Evolutionary conservation across 352 stramenopile genomes (phyloP).

Genomic region (Phytophthora pisi): DNA sequence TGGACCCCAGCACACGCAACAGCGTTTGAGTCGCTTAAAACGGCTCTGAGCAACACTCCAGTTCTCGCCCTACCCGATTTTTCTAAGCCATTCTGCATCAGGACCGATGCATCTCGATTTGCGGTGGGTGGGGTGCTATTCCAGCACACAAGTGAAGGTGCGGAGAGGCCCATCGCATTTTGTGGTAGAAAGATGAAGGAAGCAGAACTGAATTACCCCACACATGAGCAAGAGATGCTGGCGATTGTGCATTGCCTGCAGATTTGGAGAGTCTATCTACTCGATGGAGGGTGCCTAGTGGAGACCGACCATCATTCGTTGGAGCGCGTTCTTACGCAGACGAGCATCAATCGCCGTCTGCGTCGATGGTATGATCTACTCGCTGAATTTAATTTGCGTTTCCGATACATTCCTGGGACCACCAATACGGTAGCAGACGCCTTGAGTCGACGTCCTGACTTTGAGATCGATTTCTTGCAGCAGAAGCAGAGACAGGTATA

Average conservation of each 20-base stretch:
- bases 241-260: constrained; percentile 12
- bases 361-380: no score
- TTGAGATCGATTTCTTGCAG: constrained; percentile 15
- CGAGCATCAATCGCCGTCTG: no score
- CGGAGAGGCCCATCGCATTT: constrained; percentile 11
- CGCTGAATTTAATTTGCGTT: no score
- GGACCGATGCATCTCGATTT: constrained; percentile 10
- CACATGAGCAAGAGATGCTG: no score
- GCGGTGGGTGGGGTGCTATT: constrained; percentile 7
- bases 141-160: not conserved
- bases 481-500: constrained; percentile 2
- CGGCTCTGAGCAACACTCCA: not conserved
- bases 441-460: constrained; percentile 2
- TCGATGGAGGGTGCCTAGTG: no score
- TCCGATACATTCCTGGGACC: constrained; percentile 9
- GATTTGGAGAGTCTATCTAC: no score
- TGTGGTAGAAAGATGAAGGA: constrained; percentile 5
- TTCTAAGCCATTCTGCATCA: not conserved
- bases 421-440: constrained; percentile 17
- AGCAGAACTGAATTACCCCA: constrained; percentile 23
- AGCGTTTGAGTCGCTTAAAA: not conserved
- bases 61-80: constrained; percentile 2
- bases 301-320: no score
- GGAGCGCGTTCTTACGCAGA: no score
- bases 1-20: not conserved